Base-by-base conservation (phyloP, 192 early-diverging fungal genomes). In the Coemansia sp. region DNA sequence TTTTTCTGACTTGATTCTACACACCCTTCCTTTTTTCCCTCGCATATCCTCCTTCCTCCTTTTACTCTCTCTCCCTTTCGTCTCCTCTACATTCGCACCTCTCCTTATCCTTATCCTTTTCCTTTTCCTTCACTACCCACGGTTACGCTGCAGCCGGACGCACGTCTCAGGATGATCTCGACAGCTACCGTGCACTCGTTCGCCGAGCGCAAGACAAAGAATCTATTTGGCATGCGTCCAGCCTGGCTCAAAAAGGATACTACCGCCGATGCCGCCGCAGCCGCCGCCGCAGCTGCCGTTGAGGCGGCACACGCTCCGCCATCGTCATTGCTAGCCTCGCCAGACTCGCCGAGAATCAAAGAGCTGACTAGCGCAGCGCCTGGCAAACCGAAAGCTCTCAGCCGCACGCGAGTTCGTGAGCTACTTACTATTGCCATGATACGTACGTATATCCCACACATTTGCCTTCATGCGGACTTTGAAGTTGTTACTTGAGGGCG, bases 171-270 rank as follows among this genome's bases (percentile, higher is more conserved):
- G 29, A 83, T 77, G 75, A 83, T 77, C 51, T 75, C 80, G 19
- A 62, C 69, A 15, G 61, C 80, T 15, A 63, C 66, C n/a, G 66
- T 66, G 38, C 80, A 74, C 62, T 64, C 80, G 48, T 71, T 72
- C 63, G 71, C 80, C 58, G 80, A 82, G 72, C 68, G 72, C 41
- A 77, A 77, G 67, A 55, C 80, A 37, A 77, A 72, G 66, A 82
- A 72, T 29, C 66, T 82, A 48, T 72, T 82, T 57, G 77, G 55
- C 63, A 83, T 83, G 75, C 80, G 80, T 15, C 72, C 75, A 3
- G 63, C 57, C 7, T 83, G 80, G 80, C 64, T 77, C 6, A 74
- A 75, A 34, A 83, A 83, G 51, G 58, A 60, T 32, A 36, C 58
- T 1, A 37, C 58, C 5, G n/a, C 58, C 14, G 75, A 77, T 27